Conservation (phyloP, 1,284 basidiomycete genomes). For the Sparassis latifolia region DNA sequence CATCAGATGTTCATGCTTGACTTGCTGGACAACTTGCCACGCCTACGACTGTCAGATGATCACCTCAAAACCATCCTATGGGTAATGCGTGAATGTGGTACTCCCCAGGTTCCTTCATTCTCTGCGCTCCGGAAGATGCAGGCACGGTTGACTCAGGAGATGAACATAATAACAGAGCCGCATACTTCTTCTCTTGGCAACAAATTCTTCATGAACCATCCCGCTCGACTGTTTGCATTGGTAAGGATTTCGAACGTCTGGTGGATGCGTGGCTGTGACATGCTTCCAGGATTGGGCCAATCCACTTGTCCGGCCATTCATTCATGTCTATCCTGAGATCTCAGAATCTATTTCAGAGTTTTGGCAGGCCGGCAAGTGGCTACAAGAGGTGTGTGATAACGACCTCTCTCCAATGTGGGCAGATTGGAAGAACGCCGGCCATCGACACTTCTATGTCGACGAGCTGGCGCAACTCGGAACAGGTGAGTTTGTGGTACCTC, state of each 20-base stretch:
- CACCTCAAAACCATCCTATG: slow-evolving; percentile 27
- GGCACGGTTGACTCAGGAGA: slow-evolving; percentile 8
- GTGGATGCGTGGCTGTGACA: slow-evolving; percentile 11
- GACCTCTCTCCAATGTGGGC: slow-evolving; percentile 24
- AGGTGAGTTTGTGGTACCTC: slow-evolving; percentile 18
- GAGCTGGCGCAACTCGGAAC: slow-evolving; percentile 21
- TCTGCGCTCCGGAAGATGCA: slow-evolving; percentile 20
- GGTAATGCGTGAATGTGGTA: slow-evolving; percentile 25
- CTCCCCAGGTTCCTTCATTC: slow-evolving; percentile 25
- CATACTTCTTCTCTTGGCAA: slow-evolving; percentile 24
- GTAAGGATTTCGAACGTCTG: slow-evolving; percentile 5
- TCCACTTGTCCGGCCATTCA: slow-evolving; percentile 23
- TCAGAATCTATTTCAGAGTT: slow-evolving; percentile 20
- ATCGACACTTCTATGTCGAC: slow-evolving; percentile 5
- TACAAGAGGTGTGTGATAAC: neutral
- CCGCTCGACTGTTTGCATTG: slow-evolving; percentile 13
- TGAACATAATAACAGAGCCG: slow-evolving; percentile 11
- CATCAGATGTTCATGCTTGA: slow-evolving; percentile 29
- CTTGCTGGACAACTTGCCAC: slow-evolving; percentile 27
- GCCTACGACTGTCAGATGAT: slow-evolving; percentile 25
- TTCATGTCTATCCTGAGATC: slow-evolving; percentile 27
- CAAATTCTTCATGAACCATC: slow-evolving; percentile 26
- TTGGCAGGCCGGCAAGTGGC: slow-evolving; percentile 26
- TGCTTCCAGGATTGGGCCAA: slow-evolving; percentile 29
- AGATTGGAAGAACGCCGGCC: slow-evolving; percentile 14